Percentiles rank a stretch among this genome's conserved stretches.
Conservation (phyloP, 345 rosid species). For the Pistacia vera region DNA sequence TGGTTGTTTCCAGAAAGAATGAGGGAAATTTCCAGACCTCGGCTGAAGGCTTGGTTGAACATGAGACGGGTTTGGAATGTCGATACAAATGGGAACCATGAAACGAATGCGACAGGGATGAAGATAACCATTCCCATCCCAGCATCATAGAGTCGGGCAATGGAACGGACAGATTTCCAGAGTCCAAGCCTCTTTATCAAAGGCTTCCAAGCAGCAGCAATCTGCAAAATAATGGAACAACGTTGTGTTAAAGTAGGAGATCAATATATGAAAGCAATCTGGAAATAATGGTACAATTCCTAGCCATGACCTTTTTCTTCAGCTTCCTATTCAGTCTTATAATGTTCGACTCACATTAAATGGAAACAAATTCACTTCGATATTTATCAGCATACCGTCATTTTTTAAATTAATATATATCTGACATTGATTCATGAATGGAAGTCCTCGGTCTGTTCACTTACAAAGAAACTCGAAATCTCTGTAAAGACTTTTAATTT, state of each 20-base stretch:
- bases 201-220: conserved; percentile 96
- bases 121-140: conserved; percentile 97
- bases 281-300: neutral
- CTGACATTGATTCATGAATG: neutral
- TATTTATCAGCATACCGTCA: too few relatives aligned
- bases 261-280: too few relatives aligned
- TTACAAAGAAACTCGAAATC: neutral
- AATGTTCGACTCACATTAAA: neutral
- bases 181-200: conserved; percentile 66
- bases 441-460: neutral
- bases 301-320: neutral
- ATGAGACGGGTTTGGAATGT: conserved; percentile 97
- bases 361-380: too few relatives aligned
- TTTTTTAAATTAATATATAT: too few relatives aligned
- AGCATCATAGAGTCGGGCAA: conserved; percentile 85
- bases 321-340: neutral
- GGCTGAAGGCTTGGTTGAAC: conserved; percentile 97
- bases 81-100: conserved; percentile 97
- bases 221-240: conserved; percentile 40
- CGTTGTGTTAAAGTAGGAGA: neutral
- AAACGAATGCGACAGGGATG: conserved; percentile 74
- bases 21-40: conserved; percentile 91
- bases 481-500: neutral
- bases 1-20: conserved; percentile 97
- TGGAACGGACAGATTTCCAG: conserved; percentile 91